Percentiles rank a stretch among this genome's conserved stretches.
These are phyloP conservation scores for Fusarium sp. DNA, from an alignment of 2,329 filamentous ascomycete genomes.

Conservation along the genomic window DNA sequence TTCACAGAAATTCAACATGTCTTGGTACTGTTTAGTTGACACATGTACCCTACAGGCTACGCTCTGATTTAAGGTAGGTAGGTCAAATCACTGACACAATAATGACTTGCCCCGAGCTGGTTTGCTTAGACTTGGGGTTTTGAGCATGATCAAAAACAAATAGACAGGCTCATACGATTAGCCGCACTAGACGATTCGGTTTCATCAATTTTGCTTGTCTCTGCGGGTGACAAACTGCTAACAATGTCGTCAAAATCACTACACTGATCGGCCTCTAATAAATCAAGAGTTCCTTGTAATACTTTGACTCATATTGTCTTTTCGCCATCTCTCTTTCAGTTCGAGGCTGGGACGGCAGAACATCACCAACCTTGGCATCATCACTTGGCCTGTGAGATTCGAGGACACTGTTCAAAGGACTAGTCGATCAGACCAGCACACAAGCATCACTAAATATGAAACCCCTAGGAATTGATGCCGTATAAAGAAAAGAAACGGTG, in stretches of 20 bases:
- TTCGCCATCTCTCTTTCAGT: neutral
- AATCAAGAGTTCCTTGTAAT: neutral
- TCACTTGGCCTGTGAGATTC: neutral
- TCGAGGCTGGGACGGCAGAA: neutral
- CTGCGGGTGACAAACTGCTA: too few species aligned
- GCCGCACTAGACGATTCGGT: neutral
- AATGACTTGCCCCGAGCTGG: neutral
- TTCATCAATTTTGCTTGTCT: neutral
- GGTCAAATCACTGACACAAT: neutral
- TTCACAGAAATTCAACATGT: neutral
- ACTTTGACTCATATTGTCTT: too few species aligned
- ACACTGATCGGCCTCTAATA: neutral
- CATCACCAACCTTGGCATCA: neutral
- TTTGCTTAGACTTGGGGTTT: neutral
- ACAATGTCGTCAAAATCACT: too few species aligned
- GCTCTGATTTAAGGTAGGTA: neutral
- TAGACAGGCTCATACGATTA: neutral
- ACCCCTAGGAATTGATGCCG: neutral
- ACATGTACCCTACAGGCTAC: neutral
- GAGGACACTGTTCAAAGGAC: neutral
- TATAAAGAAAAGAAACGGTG: neutral
- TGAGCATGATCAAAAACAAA: neutral
- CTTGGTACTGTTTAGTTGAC: neutral
- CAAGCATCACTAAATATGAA: neutral
- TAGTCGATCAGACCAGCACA: neutral